Conservation (phyloP, 176 grass and related monocot species). For the Dactylis glomerata region DNA sequence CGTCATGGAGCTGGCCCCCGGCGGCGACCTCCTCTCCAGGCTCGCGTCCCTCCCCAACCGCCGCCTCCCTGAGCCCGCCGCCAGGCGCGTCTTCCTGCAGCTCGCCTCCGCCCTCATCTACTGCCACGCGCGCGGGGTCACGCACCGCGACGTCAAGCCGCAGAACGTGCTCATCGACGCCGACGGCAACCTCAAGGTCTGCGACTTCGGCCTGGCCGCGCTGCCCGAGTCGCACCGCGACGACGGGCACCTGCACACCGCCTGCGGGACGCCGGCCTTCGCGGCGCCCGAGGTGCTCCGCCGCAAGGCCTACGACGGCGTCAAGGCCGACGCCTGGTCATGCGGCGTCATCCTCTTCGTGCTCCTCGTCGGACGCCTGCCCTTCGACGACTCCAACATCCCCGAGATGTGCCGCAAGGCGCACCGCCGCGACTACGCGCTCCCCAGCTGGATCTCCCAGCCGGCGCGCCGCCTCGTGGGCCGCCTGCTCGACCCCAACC, state of each 20-base stretch:
- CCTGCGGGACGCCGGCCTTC: constrained; percentile 81
- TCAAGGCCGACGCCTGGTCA: constrained; percentile 89
- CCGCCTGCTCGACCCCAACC: constrained; percentile 86
- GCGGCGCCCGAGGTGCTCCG: constrained; percentile 81
- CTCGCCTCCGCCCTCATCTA: constrained; percentile 76
- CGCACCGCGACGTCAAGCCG: constrained; percentile 92
- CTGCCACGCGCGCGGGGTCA: constrained; percentile 81
- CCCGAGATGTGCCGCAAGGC: constrained; percentile 71
- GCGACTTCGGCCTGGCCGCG: constrained; percentile 89
- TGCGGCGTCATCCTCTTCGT: constrained; percentile 93
- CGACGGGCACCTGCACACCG: constrained; percentile 69
- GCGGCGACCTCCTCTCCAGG: constrained; percentile 66
- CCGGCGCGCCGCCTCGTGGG: constrained; percentile 53
- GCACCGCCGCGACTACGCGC: constrained; percentile 57
- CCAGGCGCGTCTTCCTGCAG: constrained; percentile 73
- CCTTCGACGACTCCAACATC: constrained; percentile 88
- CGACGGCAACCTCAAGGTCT: constrained; percentile 73
- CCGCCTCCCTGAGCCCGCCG: constrained; percentile 52
- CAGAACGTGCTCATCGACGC: constrained; percentile 87
- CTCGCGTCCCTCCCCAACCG: constrained; percentile 45
- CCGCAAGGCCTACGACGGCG: constrained; percentile 73
- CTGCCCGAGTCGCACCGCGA: constrained; percentile 67
- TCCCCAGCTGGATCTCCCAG: constrained; percentile 59
- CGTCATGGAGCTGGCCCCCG: constrained; percentile 84
- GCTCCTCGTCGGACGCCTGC: constrained; percentile 72